These are phyloP conservation scores for Gnomoniopsis smithogilvyi DNA, from an alignment of 2,329 filamentous ascomycete genomes.

Conservation along the genomic window DNA sequence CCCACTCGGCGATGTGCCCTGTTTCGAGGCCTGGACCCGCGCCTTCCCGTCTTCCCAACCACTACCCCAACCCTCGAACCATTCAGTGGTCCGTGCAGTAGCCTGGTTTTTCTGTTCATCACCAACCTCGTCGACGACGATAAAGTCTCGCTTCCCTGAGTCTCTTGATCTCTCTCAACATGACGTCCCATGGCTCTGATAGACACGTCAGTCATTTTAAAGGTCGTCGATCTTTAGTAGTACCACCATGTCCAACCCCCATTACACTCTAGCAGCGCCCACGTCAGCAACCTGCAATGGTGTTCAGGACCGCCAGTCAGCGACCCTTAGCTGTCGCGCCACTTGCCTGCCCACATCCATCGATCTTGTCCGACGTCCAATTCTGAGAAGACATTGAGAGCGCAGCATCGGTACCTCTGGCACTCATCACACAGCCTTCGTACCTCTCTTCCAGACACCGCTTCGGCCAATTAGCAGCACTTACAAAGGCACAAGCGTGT, in stretches of 20 bases:
- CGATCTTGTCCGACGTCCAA: too few relatives aligned
- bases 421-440: not conserved
- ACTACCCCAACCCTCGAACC: not conserved
- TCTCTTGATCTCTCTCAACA: too few relatives aligned
- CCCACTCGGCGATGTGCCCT: not conserved
- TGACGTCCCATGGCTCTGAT: not conserved
- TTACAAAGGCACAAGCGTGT: not conserved
- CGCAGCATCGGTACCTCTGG: not conserved
- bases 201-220: too few relatives aligned
- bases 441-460: not conserved
- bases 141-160: too few relatives aligned
- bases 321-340: too few relatives aligned
- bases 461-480: not conserved
- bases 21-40: not conserved
- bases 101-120: not conserved
- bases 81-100: not conserved
- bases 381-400: not conserved
- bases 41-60: not conserved
- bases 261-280: too few relatives aligned
- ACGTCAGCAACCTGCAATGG: too few relatives aligned
- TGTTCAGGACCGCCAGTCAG: too few relatives aligned
- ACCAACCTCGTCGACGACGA: not conserved
- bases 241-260: too few relatives aligned
- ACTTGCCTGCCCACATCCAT: too few relatives aligned
- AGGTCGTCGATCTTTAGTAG: too few relatives aligned